Evolutionary conservation across 306 rosid species (phyloP), one percentile per base, ranked within the genome.

Genomic region (Inga laurina): DNA sequence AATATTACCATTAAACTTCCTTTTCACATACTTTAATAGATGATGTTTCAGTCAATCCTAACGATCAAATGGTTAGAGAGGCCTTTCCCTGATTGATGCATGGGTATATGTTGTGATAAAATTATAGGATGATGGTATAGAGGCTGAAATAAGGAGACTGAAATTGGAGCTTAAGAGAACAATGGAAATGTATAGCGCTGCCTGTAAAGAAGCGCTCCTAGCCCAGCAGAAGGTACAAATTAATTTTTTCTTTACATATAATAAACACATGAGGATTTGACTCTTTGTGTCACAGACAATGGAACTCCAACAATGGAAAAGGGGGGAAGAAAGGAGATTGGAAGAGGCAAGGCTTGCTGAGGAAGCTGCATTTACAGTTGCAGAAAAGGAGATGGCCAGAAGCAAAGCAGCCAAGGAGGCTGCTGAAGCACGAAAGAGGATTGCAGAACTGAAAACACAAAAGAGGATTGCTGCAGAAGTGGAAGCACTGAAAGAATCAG

Each of bases 101-200:
- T 52, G 59, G 59, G n/a, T 52, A 52, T 52, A 21, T 49, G 7
- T 49, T 49, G 19, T 52, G 81, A 32, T 79, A 45, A 72, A 76
- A 86, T 69, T 82, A 49, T 86, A 95, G 98, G 98, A 95, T 51
- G 98, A 93, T 39, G 43, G 8, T 0, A 84, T 91, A 73, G 98
- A 95, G 76, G 90, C 90, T 73, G 97, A 95, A 87, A 95, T 95
- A 94, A 91, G 93, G 71, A 92, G 95, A 88, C 85, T 95, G 56
- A 95, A 87, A 90, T 88, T 93, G 70, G 97, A 95, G 87, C 97
- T 95, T 15, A 95, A 93, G 90, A 97, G 93, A 79, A 95, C 98
- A 70, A 92, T 93, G 91, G 97, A 89, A 85, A 92, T 95, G 97
- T 95, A 95, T 72, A 93, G 92, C 52, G 92, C 91, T 2, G 97